phyloP scores from a whole-genome alignment of 441 rosid species.

The Pelargonium citronellum region DNA sequence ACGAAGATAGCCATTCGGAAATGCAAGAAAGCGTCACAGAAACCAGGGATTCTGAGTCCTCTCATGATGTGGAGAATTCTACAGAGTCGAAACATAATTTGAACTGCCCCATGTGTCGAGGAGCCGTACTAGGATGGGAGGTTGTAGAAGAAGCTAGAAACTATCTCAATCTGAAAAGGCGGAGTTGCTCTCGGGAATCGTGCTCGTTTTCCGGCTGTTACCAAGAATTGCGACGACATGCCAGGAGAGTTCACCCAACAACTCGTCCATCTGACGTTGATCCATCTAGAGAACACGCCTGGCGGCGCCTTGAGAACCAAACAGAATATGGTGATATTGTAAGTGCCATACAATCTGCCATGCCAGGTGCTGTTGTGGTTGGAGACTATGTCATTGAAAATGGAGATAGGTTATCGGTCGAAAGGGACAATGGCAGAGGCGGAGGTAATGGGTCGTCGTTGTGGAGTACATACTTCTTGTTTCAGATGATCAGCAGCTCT shows the following conservation, averaged over 20 bases:
- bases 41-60: conserved; percentile 28
- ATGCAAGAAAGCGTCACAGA: conserved; percentile 26
- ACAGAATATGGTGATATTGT: conserved; percentile 61
- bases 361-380: conserved; percentile 86
- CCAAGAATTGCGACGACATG: conserved; percentile 63
- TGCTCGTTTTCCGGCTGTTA: conserved; percentile 54
- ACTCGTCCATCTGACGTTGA: conserved; percentile 61
- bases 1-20: conserved; percentile 34
- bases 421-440: conserved; percentile 44
- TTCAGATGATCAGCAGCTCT: conserved; percentile 72
- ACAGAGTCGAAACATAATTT: conserved; percentile 26
- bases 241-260: conserved; percentile 57
- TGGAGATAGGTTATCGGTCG: conserved; percentile 60
- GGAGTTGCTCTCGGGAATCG: conserved; percentile 57
- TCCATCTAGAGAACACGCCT: conserved; percentile 61
- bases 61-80: conserved; percentile 26
- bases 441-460: conserved; percentile 41
- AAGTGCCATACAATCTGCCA: conserved; percentile 71
- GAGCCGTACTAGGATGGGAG: conserved; percentile 44
- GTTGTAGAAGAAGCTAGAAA: conserved; percentile 60
- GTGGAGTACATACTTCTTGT: conserved; percentile 68
- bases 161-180: conserved; percentile 54
- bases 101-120: conserved; percentile 66
- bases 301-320: conserved; percentile 61
- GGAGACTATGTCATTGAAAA: conserved; percentile 90